phyloP scores from a whole-genome alignment of 106 monocot species.

The Platanthera zijinensis region DNA sequence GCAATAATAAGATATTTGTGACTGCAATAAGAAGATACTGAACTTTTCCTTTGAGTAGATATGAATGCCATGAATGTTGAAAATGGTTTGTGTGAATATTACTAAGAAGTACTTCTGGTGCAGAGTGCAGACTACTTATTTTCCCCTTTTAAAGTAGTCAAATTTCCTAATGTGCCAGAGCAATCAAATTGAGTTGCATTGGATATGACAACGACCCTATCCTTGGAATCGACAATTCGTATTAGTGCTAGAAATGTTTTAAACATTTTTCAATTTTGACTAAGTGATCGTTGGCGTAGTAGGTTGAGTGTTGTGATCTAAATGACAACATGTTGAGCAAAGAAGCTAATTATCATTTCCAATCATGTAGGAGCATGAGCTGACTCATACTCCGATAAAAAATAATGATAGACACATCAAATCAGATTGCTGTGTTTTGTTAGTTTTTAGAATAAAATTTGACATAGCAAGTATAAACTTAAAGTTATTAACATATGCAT shows the following conservation, averaged over 20 bases:
- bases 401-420: too few relatives aligned
- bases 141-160: not conserved
- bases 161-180: not conserved
- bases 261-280: not conserved
- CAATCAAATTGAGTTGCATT: not conserved
- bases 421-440: too few relatives aligned
- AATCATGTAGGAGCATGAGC: not conserved
- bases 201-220: not conserved
- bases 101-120: not conserved
- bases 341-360: not conserved
- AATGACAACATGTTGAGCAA: not conserved
- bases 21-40: too few relatives aligned
- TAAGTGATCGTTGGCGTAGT: not conserved
- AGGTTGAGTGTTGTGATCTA: not conserved
- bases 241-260: not conserved
- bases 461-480: too few relatives aligned
- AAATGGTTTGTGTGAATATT: not conserved
- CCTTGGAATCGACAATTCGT: not conserved
- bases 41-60: not conserved
- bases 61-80: not conserved
- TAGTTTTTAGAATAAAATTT: too few relatives aligned
- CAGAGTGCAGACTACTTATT: not conserved
- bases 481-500: too few relatives aligned
- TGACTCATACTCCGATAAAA: not conserved
- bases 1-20: too few relatives aligned